Evolutionary conservation across 495 filamentous ascomycete species (phyloP), one percentile per base, ranked within the genome.

Genomic region (Penicillium pulvis): DNA sequence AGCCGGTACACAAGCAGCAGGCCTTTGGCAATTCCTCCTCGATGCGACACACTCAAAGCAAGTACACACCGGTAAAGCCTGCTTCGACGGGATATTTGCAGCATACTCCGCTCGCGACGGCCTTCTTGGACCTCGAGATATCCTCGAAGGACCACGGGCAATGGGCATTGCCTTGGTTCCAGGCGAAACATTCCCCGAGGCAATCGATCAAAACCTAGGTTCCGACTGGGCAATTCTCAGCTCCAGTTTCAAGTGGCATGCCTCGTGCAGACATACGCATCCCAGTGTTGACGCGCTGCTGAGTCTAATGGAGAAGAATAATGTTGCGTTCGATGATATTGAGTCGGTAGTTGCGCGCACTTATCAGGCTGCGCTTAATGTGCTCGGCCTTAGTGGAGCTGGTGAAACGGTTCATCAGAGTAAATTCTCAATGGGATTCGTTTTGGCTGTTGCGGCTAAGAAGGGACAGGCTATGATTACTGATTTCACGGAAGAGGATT

Each of bases 401-500:
- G 66, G 66, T 2, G 66, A 73, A 45, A 75, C 72, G 12, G 72
- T 75, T 16, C 72, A 75, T 24, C 72, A 75, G 42, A 75, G 72
- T 55, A 75, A 75, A 53, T 75, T 75, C 56, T 68, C 66, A 2
- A 75, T 75, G 72, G 72, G 72, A 14, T 75, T 75, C 62, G 72
- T 75, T n/a, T 59, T 75, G 10, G 72, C 70, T 10, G 59, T 75
- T 33, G 64, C 69, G 31, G 72, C 72, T 10, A 75, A 71, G 56
- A 71, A 71, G 31, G 68, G 70, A 3, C 66, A 68, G 33, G 72
- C 72, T 48, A 70, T 70, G 65, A 71, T 75, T 26, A 70, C 66
- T 2, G 72, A 75, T 47, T 75, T 75, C 41, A 71, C 66, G 0
- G 70, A 73, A 54, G 63, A 65, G 16, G 68, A 62, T 43, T 50